A percentile compares a stretch with the other conserved stretches of the same genome.
Evolutionary conservation across 2,329 filamentous ascomycete species (phyloP).

Genomic region (Curvularia sp.): DNA sequence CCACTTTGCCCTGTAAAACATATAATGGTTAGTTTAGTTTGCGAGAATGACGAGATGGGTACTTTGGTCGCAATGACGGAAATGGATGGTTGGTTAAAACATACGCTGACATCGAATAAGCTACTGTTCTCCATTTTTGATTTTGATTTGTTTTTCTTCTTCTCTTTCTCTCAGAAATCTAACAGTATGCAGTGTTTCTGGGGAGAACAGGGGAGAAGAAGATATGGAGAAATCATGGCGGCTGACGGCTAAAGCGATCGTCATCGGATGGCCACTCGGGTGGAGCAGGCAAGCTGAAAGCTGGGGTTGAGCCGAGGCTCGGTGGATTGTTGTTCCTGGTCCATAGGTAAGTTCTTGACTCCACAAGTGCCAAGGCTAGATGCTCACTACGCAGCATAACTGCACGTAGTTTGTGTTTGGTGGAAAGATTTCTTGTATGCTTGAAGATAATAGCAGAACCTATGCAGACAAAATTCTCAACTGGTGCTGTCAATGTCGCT

Average conservation of each 20-base stretch:
- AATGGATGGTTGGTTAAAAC: background rate
- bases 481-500: background rate
- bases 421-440: background rate
- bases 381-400: background rate
- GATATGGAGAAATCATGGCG: slow-evolving; percentile 12
- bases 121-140: slow-evolving; percentile 45
- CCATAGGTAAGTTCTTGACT: background rate
- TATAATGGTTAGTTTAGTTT: background rate
- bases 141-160: background rate
- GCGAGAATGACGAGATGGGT: background rate
- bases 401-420: background rate
- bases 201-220: background rate
- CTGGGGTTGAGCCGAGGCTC: slow-evolving; percentile 40
- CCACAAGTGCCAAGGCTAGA: background rate
- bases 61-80: background rate
- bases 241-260: slow-evolving; percentile 8
- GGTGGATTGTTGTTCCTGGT: slow-evolving; percentile 15
- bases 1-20: slow-evolving; percentile 50
- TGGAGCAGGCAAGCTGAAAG: slow-evolving; percentile 13
- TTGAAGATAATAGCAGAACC: background rate
- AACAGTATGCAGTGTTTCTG: background rate
- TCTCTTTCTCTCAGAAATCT: background rate
- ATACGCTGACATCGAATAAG: slow-evolving; percentile 50
- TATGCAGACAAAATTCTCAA: background rate
- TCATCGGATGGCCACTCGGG: slow-evolving; percentile 19